phyloP scores from a whole-genome alignment of 768 basidiomycete genomes.

The Boletus vermiculosoides region DNA sequence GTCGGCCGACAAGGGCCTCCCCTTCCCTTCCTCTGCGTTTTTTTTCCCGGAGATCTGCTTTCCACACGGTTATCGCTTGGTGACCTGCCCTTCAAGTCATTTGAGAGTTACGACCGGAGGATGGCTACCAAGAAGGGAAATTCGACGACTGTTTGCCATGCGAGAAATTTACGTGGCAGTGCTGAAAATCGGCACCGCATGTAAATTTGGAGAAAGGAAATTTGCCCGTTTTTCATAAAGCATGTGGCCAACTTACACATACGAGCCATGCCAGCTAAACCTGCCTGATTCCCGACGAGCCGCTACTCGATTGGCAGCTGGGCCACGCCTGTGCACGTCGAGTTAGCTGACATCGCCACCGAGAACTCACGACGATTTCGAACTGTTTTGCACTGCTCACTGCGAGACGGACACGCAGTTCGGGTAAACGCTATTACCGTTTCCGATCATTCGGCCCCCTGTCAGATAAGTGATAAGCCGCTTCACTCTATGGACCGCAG shows the following conservation, averaged over 20 bases:
- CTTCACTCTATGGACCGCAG: background rate
- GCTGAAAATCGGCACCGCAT: background rate
- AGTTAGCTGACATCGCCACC: background rate
- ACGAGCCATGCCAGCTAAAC: too few relatives aligned
- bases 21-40: background rate
- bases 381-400: background rate
- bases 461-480: background rate
- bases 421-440: background rate
- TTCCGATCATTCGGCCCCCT: background rate
- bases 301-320: too few relatives aligned
- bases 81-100: background rate
- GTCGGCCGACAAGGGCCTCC: background rate
- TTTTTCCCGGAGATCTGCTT: background rate
- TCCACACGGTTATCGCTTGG: background rate
- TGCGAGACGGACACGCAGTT: background rate
- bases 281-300: too few relatives aligned
- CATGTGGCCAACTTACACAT: too few relatives aligned
- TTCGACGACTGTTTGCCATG: background rate
- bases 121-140: background rate
- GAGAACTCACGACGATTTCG: background rate
- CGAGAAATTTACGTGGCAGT: background rate
- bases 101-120: background rate
- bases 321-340: background rate
- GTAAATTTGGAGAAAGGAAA: background rate
- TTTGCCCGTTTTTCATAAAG: background rate